Percentiles rank a stretch among this genome's conserved stretches.
Conservation (phyloP, 495 filamentous ascomycete genomes). For the Penicillium parvum region DNA sequence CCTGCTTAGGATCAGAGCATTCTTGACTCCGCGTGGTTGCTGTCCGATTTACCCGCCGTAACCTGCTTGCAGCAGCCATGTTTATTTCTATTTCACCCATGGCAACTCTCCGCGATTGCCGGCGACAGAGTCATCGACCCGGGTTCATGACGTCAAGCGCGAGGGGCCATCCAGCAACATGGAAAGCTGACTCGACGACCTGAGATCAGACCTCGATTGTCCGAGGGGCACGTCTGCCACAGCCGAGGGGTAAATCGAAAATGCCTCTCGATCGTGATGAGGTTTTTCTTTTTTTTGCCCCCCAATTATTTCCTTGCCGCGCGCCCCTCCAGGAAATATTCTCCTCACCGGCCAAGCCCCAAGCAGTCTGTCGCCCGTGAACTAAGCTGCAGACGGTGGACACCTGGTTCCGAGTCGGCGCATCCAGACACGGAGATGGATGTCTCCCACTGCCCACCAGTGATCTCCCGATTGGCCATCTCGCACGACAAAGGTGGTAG, state of each 20-base stretch:
- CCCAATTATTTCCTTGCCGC: too few species aligned
- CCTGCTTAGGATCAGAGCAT: conserved; percentile 1
- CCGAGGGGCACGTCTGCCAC: neutral
- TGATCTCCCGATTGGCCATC: conserved; percentile 10
- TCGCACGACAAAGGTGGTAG: neutral
- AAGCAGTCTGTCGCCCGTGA: too few species aligned
- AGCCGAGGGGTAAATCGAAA: conserved; percentile 6
- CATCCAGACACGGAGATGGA: conserved; percentile 20
- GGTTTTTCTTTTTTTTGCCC: too few species aligned
- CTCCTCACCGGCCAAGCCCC: neutral
- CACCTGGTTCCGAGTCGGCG: conserved; percentile 9
- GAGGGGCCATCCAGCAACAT: conserved; percentile 6
- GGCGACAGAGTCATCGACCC: conserved; percentile 6
- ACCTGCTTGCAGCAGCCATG: neutral
- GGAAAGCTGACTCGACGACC: conserved; percentile 4
- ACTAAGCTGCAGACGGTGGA: conserved; percentile 8
- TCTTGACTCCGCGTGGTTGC: neutral
- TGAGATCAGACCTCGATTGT: conserved; percentile 21
- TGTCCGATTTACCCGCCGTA: neutral
- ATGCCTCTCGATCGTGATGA: too few species aligned
- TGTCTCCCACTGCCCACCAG: conserved; percentile 11
- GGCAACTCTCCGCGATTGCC: conserved; percentile 11
- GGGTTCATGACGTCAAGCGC: conserved; percentile 15
- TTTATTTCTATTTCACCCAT: neutral
- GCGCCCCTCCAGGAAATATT: neutral